Evolutionary conservation across 805 yeast genomes (phyloP), one percentile per base, ranked within the genome.

Genomic region (Kazachstania bromeliacearum): DNA sequence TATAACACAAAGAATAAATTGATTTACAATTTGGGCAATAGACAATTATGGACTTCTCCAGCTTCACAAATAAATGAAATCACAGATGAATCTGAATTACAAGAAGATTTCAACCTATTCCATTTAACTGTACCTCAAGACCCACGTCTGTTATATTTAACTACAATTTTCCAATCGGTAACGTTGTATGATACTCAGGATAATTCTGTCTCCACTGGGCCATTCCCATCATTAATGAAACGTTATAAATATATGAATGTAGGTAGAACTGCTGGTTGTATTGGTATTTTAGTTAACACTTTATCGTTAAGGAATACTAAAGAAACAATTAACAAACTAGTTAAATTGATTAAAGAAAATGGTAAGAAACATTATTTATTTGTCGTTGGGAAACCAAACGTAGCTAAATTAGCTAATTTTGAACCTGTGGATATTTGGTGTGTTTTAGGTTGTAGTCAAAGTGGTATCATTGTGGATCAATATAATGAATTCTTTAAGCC

Each of bases 371-470:
- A 84, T 46, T 92, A 92, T 53, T 72, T 85, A 54, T 87, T 92
- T 63, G 97, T 88, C 3, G 97, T 92, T 4, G 98, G 98, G 8
- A 92, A 92, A 57, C 97, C 97, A 7, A 92, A 92, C 52, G 96
- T 92, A 14, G 95, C 98, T 18, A 92, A 92, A 52, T 66, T 92
- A 35, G 98, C 97, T 7, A 92, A 92, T 57, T 92, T 92, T 55
- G 98, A 89, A 43, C 78, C 76, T n/a, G 73, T 92, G 10, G 97
- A 92, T 47, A 71, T 84, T 16, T 92, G 98, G 97, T 88, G 94
- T 51, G 73, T 92, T 9, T 60, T 92, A 10, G 98, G 98, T 0
- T 92, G 98, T 57, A 87, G 94, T 8, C 85, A 87, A 48, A 88
- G 94, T 36, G 98, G 98, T 4, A 79, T 89, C 17, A 77, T 89